Base-by-base conservation (phyloP, 1,139 yeast species). In the Groenewaldozyma auringiensis region DNA sequence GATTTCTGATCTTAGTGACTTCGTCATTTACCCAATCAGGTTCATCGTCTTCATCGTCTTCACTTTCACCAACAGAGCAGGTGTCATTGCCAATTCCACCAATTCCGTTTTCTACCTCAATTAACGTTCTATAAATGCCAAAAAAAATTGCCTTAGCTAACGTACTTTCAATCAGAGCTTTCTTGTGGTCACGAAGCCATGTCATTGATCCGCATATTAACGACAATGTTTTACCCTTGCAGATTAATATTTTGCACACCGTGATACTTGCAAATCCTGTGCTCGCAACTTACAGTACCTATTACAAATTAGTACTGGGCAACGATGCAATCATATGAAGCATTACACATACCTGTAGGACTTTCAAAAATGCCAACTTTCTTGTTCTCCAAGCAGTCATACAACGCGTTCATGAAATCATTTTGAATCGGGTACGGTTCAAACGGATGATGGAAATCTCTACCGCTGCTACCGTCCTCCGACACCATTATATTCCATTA, bases 281-380 rank as follows among this genome's bases (percentile, higher is more conserved):
- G 25, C 17, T 20, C 11, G 36, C 17, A 13, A 34, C 11, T 34
- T 11, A 34, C 16, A 13, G 14, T 13, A 34, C 14, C 17, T 11
- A 11, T 9, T 14, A 11, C 16, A 11, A 11, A 40, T 11, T 11
- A 11, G n/a, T 22, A 48, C n/a, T n/a, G n/a, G n/a, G n/a, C n/a
- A n/a, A n/a, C n/a, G n/a, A n/a, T n/a, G n/a, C n/a, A n/a, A n/a
- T n/a, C n/a, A n/a, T n/a, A n/a, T n/a, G n/a, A n/a, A n/a, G n/a
- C n/a, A n/a, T n/a, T n/a, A 6, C 21, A 37, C 46, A 94, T 85
- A 2, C 97, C 98, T 0, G 98, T 89, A 0, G 98, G 97, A 52
- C 94, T 83, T 62, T 89, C 97, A 58, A 89, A 83, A 4, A 89
- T 69, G 0, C 95, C 96, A 1, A 89, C 69, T 59, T 83, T 85